Evolutionary conservation across 2,329 filamentous ascomycete genomes (phyloP).

Genomic region (Bimuria novae-zelandiae): DNA sequence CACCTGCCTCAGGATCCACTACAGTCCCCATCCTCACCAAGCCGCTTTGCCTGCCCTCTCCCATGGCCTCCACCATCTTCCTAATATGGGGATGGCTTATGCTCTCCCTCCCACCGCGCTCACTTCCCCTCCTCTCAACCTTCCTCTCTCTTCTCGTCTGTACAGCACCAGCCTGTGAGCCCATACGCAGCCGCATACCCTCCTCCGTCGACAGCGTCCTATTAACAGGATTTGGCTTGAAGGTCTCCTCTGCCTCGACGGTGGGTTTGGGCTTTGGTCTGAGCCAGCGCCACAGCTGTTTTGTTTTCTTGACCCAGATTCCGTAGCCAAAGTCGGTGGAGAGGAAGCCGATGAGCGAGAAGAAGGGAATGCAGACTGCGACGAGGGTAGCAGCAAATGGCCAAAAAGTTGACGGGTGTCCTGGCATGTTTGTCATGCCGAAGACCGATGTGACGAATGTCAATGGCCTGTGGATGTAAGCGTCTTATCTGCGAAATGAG

Average conservation of each 20-base stretch:
- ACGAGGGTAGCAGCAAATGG: constrained; percentile 49
- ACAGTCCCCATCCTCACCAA: constrained; percentile 29
- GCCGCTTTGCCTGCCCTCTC: constrained; percentile 33
- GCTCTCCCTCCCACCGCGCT: constrained; percentile 13
- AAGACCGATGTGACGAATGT: constrained; percentile 66
- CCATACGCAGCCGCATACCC: constrained; percentile 31
- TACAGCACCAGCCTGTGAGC: neutral
- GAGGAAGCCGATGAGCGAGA: constrained; percentile 52
- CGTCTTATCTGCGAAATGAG: neutral
- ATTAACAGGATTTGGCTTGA: constrained; percentile 17
- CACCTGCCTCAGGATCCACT: constrained; percentile 9
- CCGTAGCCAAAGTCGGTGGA: constrained; percentile 48
- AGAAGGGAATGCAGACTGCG: constrained; percentile 52
- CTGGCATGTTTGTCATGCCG: constrained; percentile 56
- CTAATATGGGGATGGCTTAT: constrained; percentile 36
- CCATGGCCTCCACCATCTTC: constrained; percentile 34
- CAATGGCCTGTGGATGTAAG: constrained; percentile 47
- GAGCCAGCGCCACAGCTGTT: constrained; percentile 34
- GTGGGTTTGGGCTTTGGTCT: constrained; percentile 19
- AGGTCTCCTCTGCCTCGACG: constrained; percentile 13
- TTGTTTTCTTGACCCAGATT: constrained; percentile 42
- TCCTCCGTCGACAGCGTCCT: constrained; percentile 35
- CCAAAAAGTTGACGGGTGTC: constrained; percentile 40
- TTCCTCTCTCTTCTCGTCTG: constrained; percentile 14
- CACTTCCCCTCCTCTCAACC: constrained; percentile 16